Percentiles rank a stretch among this genome's conserved stretches.
These are phyloP conservation scores for Trichomonascaceae sp. DNA, from an alignment of 1,139 yeast species.

Conservation along the genomic window DNA sequence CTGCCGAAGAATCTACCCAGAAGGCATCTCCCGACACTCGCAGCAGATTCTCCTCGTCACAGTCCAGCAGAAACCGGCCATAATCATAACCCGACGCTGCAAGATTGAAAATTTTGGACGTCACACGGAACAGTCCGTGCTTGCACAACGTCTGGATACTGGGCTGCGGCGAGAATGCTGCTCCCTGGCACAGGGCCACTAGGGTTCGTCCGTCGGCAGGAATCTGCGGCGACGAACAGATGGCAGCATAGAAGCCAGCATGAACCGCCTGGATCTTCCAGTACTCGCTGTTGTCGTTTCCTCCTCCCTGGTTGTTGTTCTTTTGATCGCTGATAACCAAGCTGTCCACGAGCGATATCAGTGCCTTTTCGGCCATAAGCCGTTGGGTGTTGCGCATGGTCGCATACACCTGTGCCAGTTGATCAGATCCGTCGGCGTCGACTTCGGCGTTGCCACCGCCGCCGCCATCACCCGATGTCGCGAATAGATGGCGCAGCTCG, in stretches of 20 bases:
- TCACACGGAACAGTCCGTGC: slow-evolving; percentile 45
- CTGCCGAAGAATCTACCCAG: slow-evolving; percentile 31
- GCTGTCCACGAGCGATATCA: slow-evolving; percentile 9
- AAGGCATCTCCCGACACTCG: slow-evolving; percentile 27
- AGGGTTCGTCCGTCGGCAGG: slow-evolving; percentile 34
- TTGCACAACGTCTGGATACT: slow-evolving; percentile 49
- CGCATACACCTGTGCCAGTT: background rate
- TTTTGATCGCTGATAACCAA: too few relatives aligned
- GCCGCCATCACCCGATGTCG: background rate
- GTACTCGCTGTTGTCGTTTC: slow-evolving; percentile 25
- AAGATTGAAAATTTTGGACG: slow-evolving; percentile 39
- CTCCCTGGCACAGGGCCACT: slow-evolving; percentile 36
- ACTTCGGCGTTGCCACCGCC: background rate
- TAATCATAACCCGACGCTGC: slow-evolving; percentile 42
- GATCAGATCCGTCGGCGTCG: too few relatives aligned
- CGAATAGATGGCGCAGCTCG: background rate
- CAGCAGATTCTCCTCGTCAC: slow-evolving; percentile 28
- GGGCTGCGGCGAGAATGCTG: slow-evolving; percentile 57
- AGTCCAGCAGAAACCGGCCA: slow-evolving; percentile 11
- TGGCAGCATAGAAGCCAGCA: slow-evolving; percentile 20
- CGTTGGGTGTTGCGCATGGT: slow-evolving; percentile 6
- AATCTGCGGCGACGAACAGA: slow-evolving; percentile 22
- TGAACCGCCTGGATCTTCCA: slow-evolving; percentile 60
- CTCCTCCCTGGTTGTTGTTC: too few relatives aligned
- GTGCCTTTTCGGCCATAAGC: slow-evolving; percentile 10